Conservation (phyloP, 768 basidiomycete genomes). For the Cystobasidium onofrii region DNA sequence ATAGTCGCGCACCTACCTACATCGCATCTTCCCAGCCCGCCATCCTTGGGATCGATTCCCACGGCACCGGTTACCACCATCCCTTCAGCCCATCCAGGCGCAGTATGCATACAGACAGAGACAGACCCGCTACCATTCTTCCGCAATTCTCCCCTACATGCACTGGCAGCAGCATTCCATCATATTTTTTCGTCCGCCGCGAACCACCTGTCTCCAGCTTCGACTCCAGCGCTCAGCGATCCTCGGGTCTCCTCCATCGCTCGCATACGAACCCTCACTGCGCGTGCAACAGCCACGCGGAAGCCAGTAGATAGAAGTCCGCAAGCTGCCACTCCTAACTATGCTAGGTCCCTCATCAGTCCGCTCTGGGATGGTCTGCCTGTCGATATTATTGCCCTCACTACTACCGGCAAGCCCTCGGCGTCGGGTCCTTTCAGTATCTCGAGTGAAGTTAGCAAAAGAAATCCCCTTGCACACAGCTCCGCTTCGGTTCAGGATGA, state of each 20-base stretch:
- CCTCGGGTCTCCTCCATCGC: conserved; percentile 5
- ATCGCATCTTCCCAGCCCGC: background rate
- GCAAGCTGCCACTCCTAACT: background rate
- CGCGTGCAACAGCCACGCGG: background rate
- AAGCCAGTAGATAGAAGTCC: background rate
- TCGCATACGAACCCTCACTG: background rate
- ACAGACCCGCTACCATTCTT: background rate
- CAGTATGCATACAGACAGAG: background rate
- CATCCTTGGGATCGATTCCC: background rate
- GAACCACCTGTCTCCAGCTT: background rate
- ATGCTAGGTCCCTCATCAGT: conserved; percentile 17
- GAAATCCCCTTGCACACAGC: background rate
- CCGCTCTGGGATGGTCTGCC: conserved; percentile 29
- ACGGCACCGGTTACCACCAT: background rate
- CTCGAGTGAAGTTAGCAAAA: background rate
- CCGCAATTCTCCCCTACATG: background rate
- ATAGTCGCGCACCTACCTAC: background rate
- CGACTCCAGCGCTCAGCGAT: background rate
- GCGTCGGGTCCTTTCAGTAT: conserved; percentile 11
- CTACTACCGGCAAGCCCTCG: conserved; percentile 18
- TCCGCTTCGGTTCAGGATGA: background rate
- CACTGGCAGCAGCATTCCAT: background rate
- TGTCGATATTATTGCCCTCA: conserved; percentile 18
- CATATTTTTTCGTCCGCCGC: background rate
- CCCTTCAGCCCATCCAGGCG: background rate